Percentiles rank a stretch among this genome's conserved stretches.
Evolutionary conservation across 257 asterid genomes (phyloP).

Genomic region (Scutellaria galericulata): DNA sequence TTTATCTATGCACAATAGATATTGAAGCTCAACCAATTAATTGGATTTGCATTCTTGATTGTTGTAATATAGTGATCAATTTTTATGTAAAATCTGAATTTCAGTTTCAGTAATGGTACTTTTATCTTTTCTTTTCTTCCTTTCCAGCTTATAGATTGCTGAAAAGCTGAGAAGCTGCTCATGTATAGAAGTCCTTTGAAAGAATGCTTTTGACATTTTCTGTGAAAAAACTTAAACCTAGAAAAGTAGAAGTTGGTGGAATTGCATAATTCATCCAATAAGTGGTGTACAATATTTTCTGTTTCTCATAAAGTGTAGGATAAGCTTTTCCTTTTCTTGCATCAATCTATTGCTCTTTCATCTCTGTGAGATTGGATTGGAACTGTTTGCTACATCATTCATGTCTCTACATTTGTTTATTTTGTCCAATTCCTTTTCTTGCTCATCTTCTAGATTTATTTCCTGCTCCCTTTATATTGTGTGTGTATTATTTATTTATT

Average conservation of each 20-base stretch:
- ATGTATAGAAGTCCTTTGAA: conserved; percentile 12
- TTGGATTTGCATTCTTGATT: no score
- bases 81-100: conserved; percentile 26
- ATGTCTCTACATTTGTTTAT: no score
- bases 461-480: neutral
- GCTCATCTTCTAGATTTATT: neutral
- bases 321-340: conserved; percentile 32
- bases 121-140: neutral
- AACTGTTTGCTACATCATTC: neutral
- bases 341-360: conserved; percentile 9
- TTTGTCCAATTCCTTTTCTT: neutral
- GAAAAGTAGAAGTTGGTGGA: conserved; percentile 21
- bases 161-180: conserved; percentile 31
- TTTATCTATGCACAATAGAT: no score
- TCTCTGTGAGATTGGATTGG: conserved; percentile 22
- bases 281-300: neutral
- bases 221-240: neutral
- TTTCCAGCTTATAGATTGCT: conserved; percentile 29
- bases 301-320: conserved; percentile 15
- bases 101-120: conserved; percentile 17
- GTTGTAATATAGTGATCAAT: conserved; percentile 31
- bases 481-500: no score
- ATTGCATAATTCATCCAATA: conserved; percentile 18
- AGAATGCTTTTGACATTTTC: neutral
- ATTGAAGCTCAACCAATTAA: no score